These are phyloP conservation scores for Alternaria metachromatica DNA, from an alignment of 2,329 filamentous ascomycete genomes.

Conservation along the genomic window DNA sequence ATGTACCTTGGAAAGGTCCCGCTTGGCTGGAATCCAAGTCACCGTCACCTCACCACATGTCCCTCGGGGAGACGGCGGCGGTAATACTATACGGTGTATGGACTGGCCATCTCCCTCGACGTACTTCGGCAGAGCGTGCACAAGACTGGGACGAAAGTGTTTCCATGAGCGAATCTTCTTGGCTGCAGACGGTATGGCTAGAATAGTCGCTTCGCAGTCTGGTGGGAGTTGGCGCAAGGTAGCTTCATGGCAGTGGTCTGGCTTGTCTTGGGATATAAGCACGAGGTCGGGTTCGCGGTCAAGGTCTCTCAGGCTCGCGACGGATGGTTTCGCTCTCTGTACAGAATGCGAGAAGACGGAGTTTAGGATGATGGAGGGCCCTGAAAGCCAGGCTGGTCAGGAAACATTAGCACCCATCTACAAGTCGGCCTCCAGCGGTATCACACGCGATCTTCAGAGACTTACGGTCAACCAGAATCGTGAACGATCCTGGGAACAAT, in stretches of 20 bases:
- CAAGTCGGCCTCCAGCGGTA: not conserved
- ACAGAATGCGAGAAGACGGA: constrained; percentile 66
- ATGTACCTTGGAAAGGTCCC: constrained; percentile 67
- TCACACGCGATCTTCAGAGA: not conserved
- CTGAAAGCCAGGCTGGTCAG: constrained; percentile 64
- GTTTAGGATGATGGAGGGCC: constrained; percentile 66
- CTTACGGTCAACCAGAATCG: constrained; percentile 69
- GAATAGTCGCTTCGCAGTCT: constrained; percentile 64
- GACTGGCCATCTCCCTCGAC: constrained; percentile 48
- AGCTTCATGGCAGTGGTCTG: constrained; percentile 73
- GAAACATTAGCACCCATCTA: constrained; percentile 5
- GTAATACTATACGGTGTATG: constrained; percentile 61
- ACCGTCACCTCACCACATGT: constrained; percentile 72
- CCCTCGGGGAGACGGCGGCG: constrained; percentile 60
- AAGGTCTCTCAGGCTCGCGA: constrained; percentile 64
- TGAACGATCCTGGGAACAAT: constrained; percentile 61
- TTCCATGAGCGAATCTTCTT: constrained; percentile 71
- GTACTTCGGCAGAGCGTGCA: constrained; percentile 55
- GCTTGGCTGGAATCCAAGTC: constrained; percentile 67
- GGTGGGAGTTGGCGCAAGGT: constrained; percentile 70
- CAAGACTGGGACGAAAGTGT: constrained; percentile 64
- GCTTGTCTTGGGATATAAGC: constrained; percentile 66
- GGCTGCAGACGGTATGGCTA: constrained; percentile 70
- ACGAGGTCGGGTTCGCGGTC: constrained; percentile 62
- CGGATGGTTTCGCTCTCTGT: constrained; percentile 62